These are phyloP conservation scores for Alternaria triticina DNA, from an alignment of 2,329 filamentous ascomycete species.

Conservation along the genomic window DNA sequence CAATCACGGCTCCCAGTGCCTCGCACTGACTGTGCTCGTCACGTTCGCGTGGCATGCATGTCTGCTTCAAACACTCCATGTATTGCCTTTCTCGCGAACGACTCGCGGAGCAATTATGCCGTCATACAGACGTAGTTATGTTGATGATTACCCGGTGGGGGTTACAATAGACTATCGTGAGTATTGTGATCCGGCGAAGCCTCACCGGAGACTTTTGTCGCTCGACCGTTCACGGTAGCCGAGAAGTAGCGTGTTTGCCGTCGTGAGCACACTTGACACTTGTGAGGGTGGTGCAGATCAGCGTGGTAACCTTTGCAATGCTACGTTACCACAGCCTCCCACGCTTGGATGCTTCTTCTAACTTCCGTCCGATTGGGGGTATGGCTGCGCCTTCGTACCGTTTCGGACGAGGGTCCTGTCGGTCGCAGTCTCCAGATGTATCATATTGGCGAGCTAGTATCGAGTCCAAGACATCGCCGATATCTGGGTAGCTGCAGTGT, in stretches of 20 bases:
- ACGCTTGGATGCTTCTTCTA: background rate
- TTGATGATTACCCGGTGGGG: background rate
- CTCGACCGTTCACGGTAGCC: background rate
- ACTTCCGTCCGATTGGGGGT: background rate
- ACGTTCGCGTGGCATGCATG: background rate
- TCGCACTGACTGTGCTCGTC: background rate
- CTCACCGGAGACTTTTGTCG: background rate
- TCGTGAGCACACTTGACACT: background rate
- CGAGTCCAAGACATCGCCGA: background rate
- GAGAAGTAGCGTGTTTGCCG: background rate
- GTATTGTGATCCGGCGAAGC: background rate
- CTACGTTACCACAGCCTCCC: background rate
- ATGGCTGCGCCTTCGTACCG: background rate
- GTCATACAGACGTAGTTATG: background rate
- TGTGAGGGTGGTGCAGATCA: background rate
- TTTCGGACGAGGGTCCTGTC: background rate
- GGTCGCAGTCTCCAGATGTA: background rate
- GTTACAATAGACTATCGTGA: background rate
- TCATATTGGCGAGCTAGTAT: background rate
- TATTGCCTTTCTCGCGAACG: background rate
- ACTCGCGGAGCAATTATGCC: background rate
- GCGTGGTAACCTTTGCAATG: background rate
- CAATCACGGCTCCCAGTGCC: background rate
- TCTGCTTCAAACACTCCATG: background rate
- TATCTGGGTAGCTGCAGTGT: background rate